phyloP scores from a whole-genome alignment of 345 rosid genomes.

The Arabis alpina region DNA sequence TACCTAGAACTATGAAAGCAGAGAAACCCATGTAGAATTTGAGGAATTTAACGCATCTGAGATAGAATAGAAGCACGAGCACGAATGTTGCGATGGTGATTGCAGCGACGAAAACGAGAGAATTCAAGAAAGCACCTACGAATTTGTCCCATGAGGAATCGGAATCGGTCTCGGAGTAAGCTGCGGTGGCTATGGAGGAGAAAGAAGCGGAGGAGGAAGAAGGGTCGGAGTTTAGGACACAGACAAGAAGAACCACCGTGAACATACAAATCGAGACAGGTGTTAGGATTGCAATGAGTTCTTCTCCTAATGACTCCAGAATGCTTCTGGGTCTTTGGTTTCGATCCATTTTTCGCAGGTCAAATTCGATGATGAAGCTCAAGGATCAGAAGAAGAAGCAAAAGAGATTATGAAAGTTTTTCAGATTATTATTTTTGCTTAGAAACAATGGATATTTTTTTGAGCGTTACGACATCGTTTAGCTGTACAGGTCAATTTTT shows the following conservation, averaged over 20 bases:
- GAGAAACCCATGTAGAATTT: constrained; percentile 84
- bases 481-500: too few species aligned
- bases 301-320: constrained; percentile 74
- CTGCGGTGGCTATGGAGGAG: constrained; percentile 70
- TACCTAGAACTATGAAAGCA: constrained; percentile 75
- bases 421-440: too few species aligned
- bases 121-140: constrained; percentile 77
- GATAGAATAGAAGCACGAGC: constrained; percentile 84
- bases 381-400: constrained; percentile 10
- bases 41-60: constrained; percentile 77
- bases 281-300: constrained; percentile 75
- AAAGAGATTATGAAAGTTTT: not conserved
- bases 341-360: constrained; percentile 59
- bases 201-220: constrained; percentile 58
- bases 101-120: constrained; percentile 77
- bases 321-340: constrained; percentile 59
- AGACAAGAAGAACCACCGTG: constrained; percentile 78
- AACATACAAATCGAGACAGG: constrained; percentile 94
- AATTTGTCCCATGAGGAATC: constrained; percentile 90
- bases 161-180: constrained; percentile 70
- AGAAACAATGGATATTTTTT: too few species aligned
- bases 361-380: constrained; percentile 17
- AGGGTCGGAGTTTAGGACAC: constrained; percentile 59
- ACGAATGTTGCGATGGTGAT: constrained; percentile 77
- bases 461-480: too few species aligned